These are phyloP conservation scores for Bacidia gigantensis DNA, from an alignment of 495 filamentous ascomycete species.

Conservation along the genomic window DNA sequence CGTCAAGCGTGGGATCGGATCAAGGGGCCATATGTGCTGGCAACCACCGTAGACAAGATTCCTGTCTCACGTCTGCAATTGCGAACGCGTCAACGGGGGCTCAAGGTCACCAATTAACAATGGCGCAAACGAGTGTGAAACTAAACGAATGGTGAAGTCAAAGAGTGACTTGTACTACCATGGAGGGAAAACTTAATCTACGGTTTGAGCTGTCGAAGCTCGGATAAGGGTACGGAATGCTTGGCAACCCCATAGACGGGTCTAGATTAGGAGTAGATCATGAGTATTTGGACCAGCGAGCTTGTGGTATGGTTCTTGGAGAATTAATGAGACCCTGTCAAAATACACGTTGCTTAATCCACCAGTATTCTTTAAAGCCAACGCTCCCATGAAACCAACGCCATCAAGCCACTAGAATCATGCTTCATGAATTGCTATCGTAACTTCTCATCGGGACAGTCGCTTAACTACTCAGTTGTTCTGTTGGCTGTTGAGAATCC, in stretches of 20 bases:
- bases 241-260: background rate
- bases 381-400: background rate
- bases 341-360: too few relatives aligned
- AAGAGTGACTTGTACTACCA: background rate
- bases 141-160: background rate
- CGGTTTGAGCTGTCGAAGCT: background rate
- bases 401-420: background rate
- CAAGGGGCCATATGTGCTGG: background rate
- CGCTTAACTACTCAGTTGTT: constrained; percentile 47
- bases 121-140: background rate
- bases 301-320: too few relatives aligned
- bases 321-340: too few relatives aligned
- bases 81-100: too few relatives aligned
- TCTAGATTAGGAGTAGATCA: background rate
- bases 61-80: too few relatives aligned
- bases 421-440: background rate
- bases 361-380: background rate
- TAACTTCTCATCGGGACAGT: background rate
- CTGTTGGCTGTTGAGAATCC: constrained; percentile 77
- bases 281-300: too few relatives aligned
- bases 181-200: background rate
- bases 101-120: too few relatives aligned
- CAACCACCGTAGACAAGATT: too few relatives aligned
- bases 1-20: background rate
- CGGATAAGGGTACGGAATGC: background rate